Evolutionary conservation across 345 rosid genomes (phyloP).

Genomic region (Arabidopsis suecica): DNA sequence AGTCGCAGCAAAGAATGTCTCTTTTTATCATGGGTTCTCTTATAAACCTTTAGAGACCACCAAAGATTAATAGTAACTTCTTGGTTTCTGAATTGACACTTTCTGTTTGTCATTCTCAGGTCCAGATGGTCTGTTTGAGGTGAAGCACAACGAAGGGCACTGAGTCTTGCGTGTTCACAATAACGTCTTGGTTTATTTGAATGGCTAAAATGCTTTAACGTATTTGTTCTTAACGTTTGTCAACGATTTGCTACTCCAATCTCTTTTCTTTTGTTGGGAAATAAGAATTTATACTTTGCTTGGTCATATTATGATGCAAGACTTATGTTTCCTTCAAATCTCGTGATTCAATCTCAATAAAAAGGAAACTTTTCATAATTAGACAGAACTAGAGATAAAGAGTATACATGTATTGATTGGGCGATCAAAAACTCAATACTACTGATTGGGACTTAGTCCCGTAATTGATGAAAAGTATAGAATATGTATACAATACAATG

Average conservation of each 20-base stretch:
- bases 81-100: not conserved
- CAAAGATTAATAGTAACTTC: not conserved
- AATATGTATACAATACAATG: constrained; percentile 26
- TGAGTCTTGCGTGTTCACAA: constrained; percentile 12
- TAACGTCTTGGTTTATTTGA: constrained; percentile 16
- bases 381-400: not conserved
- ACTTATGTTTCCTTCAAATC: constrained; percentile 14
- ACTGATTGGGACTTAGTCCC: not conserved
- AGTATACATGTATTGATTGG: constrained; percentile 9
- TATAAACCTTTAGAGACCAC: not conserved
- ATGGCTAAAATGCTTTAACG: constrained; percentile 14
- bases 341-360: constrained; percentile 15
- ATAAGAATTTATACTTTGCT: constrained; percentile 29
- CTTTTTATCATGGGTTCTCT: not conserved
- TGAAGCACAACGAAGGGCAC: constrained; percentile 61
- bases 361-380: not conserved
- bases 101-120: constrained; percentile 54
- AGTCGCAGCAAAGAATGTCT: not conserved
- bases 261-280: constrained; percentile 18
- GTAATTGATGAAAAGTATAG: not conserved
- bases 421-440: constrained; percentile 21
- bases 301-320: constrained; percentile 24
- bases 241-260: not conserved
- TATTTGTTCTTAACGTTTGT: constrained; percentile 17
- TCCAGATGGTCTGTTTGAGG: constrained; percentile 87